Evolutionary conservation across 805 yeast genomes (phyloP).

Genomic region (Sungouiozyma ichnusensis): DNA sequence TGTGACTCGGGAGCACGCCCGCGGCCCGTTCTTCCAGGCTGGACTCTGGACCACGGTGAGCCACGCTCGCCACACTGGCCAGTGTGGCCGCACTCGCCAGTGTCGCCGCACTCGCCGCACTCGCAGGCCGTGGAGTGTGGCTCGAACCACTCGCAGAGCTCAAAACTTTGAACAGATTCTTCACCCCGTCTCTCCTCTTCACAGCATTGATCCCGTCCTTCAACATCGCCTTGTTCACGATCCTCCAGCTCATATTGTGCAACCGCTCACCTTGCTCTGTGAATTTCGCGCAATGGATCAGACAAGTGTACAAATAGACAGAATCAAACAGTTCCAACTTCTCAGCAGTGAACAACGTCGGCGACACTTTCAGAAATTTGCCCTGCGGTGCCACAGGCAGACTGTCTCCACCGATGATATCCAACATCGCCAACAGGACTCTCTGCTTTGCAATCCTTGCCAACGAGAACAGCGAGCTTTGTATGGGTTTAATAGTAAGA

Average conservation of each 20-base stretch:
- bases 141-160: conserved; percentile 11
- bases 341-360: conserved; percentile 26
- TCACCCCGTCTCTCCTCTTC: conserved; percentile 29
- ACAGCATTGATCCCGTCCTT: conserved; percentile 20
- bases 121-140: no score
- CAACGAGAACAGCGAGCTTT: no score
- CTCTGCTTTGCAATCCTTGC: no score
- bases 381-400: conserved; percentile 1
- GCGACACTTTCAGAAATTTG: conserved; percentile 22
- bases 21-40: no score
- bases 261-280: conserved; percentile 27
- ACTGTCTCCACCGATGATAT: neutral
- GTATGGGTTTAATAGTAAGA: neutral
- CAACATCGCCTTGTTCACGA: conserved; percentile 23
- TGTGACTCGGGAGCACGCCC: no score
- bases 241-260: conserved; percentile 27
- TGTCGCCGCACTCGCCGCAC: neutral
- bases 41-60: no score
- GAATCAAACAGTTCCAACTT: conserved; percentile 23
- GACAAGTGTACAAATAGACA: conserved; percentile 21
- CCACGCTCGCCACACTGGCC: no score
- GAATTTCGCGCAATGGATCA: conserved; percentile 16
- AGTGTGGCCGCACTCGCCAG: neutral
- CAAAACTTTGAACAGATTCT: conserved; percentile 22
- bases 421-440: no score